Evolutionary conservation across 176 grass and related monocot species (phyloP).

Genomic region (Oryza glumipatula): DNA sequence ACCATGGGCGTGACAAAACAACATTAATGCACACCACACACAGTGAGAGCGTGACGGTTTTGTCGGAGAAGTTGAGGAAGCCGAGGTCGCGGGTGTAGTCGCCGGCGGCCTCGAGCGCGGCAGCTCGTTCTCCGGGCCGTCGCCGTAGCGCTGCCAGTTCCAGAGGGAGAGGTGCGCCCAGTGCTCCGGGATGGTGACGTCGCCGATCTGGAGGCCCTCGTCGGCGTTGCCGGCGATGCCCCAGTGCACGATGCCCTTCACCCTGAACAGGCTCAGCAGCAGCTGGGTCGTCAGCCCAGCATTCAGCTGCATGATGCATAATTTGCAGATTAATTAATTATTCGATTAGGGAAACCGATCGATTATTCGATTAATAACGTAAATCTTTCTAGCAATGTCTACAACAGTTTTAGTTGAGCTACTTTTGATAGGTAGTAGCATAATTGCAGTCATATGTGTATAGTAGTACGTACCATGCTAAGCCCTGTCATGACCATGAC

Average conservation of each 20-base stretch:
- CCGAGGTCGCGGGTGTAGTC: conserved; percentile 57
- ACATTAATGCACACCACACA: no score
- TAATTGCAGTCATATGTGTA: no score
- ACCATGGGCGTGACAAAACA: no score
- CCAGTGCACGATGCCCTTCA: conserved; percentile 70
- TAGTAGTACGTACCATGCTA: conserved; percentile 51
- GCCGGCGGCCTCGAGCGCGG: conserved; percentile 46
- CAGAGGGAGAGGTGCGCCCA: conserved; percentile 70
- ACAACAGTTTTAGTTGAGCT: no score
- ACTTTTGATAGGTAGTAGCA: no score
- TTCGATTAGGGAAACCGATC: no score
- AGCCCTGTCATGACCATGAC: conserved; percentile 80
- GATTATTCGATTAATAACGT: no score
- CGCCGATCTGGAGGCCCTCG: conserved; percentile 62
- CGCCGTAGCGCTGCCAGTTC: conserved; percentile 61
- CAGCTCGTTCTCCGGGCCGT: conserved; percentile 44
- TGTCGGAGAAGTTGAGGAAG: conserved; percentile 64
- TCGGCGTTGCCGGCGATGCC: conserved; percentile 62
- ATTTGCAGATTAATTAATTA: no score
- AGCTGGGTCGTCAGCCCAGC: conserved; percentile 62
- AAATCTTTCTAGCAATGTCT: no score
- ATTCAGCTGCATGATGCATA: conserved; percentile 47
- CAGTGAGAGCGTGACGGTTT: no score
- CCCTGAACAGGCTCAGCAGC: conserved; percentile 54
- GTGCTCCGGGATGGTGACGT: conserved; percentile 57